Evolutionary conservation across 2,329 filamentous ascomycete species (phyloP).

Genomic region (Fusarium tricinctum): DNA sequence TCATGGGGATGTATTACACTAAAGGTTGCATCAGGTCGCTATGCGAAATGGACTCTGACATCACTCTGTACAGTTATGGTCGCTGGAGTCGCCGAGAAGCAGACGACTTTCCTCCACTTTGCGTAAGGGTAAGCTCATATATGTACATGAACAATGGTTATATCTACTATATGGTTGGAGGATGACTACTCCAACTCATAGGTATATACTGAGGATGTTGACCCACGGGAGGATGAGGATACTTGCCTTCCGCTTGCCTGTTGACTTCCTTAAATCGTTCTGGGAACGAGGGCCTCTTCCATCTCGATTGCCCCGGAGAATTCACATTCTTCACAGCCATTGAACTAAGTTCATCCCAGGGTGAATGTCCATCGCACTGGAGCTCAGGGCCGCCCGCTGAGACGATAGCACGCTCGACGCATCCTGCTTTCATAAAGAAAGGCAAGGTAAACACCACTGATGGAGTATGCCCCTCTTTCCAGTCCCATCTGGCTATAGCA

Average conservation of each 20-base stretch:
- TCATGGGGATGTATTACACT: too few species aligned
- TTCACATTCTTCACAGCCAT: neutral
- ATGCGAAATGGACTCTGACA: neutral
- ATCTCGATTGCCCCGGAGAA: neutral
- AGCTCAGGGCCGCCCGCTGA: neutral
- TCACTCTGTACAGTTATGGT: neutral
- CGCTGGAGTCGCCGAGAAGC: neutral
- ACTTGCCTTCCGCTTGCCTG: neutral
- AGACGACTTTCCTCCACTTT: neutral
- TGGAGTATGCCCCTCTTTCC: neutral
- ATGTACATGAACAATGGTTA: too few species aligned
- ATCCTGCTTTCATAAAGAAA: neutral
- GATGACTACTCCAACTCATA: neutral
- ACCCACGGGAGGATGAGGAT: neutral
- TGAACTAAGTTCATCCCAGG: neutral
- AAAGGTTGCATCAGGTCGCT: neutral
- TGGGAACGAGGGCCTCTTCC: neutral
- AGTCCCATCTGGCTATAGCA: neutral
- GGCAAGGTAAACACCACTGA: neutral
- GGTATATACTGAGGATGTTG: neutral
- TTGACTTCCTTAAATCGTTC: neutral
- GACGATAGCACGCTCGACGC: neutral
- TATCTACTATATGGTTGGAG: too few species aligned
- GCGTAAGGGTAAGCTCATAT: too few species aligned
- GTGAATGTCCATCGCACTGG: neutral